Evolutionary conservation across 129 eudicot genomes (phyloP).

Genomic region (Flaveria bidentis): DNA sequence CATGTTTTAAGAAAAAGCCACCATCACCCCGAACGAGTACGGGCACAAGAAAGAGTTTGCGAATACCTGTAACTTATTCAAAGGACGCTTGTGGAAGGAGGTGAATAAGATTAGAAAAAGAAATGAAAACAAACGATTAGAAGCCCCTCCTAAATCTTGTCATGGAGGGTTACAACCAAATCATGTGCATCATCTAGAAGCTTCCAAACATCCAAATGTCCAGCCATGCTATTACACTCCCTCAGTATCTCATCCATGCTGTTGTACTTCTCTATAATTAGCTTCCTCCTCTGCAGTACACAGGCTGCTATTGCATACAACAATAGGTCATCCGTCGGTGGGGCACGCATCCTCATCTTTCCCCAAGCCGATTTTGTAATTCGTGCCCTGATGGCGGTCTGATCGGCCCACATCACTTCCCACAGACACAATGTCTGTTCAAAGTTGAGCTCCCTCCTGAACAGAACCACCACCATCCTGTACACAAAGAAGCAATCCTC

Average conservation of each 20-base stretch:
- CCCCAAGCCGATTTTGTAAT: constrained; percentile 68
- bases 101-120: no score
- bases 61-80: not conserved
- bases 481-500: constrained; percentile 87
- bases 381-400: constrained; percentile 76
- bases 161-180: constrained; percentile 73
- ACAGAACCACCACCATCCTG: constrained; percentile 85
- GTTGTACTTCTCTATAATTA: constrained; percentile 73
- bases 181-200: constrained; percentile 89
- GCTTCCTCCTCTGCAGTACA: constrained; percentile 70
- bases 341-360: constrained; percentile 61
- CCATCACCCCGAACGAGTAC: constrained; percentile 41
- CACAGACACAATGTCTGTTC: constrained; percentile 87
- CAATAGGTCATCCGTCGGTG: constrained; percentile 77
- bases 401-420: constrained; percentile 98
- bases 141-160: constrained; percentile 50
- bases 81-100: not conserved
- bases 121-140: not conserved
- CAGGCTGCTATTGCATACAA: constrained; percentile 77
- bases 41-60: constrained; percentile 28
- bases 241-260: constrained; percentile 84
- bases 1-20: constrained; percentile 33
- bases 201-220: constrained; percentile 82
- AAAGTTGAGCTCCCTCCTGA: constrained; percentile 65
- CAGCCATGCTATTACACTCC: constrained; percentile 88